phyloP scores from a whole-genome alignment of 129 eudicot species.

The carrot (Daucus carota) region DNA sequence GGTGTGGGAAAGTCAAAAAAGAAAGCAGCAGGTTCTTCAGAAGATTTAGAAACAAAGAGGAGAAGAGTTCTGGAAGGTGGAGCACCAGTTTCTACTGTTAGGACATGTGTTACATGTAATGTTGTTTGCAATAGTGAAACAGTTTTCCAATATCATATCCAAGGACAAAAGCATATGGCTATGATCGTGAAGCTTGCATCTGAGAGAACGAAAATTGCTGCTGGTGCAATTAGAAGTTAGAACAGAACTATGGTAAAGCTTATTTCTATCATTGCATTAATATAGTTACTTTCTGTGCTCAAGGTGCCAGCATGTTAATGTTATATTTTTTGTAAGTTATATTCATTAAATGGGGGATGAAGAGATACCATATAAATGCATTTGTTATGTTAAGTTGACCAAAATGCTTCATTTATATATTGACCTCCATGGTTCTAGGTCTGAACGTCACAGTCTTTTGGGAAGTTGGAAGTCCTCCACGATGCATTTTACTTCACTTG shows the following conservation, averaged over 20 bases:
- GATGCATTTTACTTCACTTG: not conserved
- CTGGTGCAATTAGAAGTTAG: slow-evolving; percentile 14
- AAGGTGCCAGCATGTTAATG: not conserved
- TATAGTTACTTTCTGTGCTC: not conserved
- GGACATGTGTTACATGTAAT: slow-evolving; percentile 50
- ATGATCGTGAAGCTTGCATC: slow-evolving; percentile 31
- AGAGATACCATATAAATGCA: not conserved
- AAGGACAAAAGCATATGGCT: slow-evolving; percentile 57
- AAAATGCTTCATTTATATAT: not conserved
- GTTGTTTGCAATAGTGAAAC: slow-evolving; percentile 71
- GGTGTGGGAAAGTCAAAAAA: slow-evolving; percentile 23
- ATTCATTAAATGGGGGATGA: not conserved
- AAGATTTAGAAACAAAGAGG: slow-evolving; percentile 48
- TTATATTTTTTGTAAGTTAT: not conserved
- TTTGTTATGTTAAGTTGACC: not conserved
- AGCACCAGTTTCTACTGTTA: slow-evolving; percentile 43
- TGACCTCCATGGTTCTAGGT: not conserved
- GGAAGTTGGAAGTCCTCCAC: not conserved
- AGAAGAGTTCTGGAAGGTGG: slow-evolving; percentile 62
- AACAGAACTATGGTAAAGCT: not conserved
- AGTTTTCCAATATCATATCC: slow-evolving; percentile 48
- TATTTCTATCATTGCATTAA: not conserved
- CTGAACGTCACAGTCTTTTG: not conserved
- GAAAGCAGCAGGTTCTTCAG: slow-evolving; percentile 25
- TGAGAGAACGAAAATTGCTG: slow-evolving; percentile 8